These are phyloP conservation scores for Xerocomus brunneocitrinus DNA, from an alignment of 768 basidiomycete genomes.

Conservation along the genomic window DNA sequence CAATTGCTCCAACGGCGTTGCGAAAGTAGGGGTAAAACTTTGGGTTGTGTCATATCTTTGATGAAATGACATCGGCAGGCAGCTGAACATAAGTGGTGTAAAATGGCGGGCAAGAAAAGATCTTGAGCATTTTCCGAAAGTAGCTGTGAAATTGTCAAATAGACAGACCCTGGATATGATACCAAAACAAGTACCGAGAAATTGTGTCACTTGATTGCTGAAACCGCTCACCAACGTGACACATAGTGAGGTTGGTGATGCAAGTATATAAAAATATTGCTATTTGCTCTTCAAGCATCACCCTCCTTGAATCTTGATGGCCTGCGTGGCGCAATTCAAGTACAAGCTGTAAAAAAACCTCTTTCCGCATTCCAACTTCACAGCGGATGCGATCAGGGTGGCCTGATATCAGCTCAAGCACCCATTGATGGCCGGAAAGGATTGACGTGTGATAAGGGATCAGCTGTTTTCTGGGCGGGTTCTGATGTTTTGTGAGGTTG, in stretches of 20 bases:
- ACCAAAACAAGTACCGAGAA: background rate
- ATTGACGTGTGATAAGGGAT: background rate
- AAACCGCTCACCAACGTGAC: background rate
- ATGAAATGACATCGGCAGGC: background rate
- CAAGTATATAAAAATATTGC: background rate
- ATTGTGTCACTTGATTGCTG: background rate
- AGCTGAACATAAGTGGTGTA: background rate
- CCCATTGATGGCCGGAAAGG: background rate
- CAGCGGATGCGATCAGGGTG: background rate
- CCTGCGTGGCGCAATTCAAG: background rate
- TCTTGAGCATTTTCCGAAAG: background rate
- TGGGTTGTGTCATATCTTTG: background rate
- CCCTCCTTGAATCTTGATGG: background rate
- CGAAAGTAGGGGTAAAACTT: no score
- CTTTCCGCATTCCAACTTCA: background rate
- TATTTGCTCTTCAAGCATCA: background rate
- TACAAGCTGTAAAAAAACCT: background rate
- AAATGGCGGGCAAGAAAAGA: background rate
- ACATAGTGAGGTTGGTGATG: background rate
- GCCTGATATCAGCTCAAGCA: background rate
- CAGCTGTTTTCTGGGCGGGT: no score
- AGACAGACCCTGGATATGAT: background rate
- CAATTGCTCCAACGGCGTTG: background rate
- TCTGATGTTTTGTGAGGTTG: no score
- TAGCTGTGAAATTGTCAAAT: background rate